Percentiles rank a stretch among this genome's conserved stretches.
These are phyloP conservation scores for Salix udensis DNA, from an alignment of 345 rosid species.

Conservation along the genomic window DNA sequence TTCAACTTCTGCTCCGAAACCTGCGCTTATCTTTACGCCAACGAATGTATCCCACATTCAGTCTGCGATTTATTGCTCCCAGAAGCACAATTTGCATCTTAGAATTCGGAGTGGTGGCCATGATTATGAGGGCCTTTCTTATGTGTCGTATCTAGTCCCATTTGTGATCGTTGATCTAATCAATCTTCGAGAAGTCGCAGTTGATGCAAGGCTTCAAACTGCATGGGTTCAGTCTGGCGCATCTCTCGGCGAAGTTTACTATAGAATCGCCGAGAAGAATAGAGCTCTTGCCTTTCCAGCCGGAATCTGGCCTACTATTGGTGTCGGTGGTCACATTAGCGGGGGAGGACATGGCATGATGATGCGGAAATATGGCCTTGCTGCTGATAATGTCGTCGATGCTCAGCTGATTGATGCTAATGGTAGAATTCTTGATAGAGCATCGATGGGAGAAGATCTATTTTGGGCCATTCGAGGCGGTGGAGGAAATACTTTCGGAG, in stretches of 20 bases:
- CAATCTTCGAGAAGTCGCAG: constrained; percentile 43
- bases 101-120: background rate
- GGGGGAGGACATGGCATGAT: background rate
- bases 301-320: background rate
- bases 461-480: constrained; percentile 66
- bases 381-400: background rate
- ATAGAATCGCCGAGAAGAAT: constrained; percentile 46
- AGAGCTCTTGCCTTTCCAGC: constrained; percentile 31
- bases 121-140: background rate
- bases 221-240: constrained; percentile 81
- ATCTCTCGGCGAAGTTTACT: constrained; percentile 60
- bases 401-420: background rate
- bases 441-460: background rate
- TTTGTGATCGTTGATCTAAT: constrained; percentile 60
- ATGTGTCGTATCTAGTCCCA: constrained; percentile 26
- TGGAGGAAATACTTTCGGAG: constrained; percentile 70
- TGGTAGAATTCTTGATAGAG: background rate
- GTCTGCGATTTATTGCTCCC: too few species aligned
- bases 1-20: too few species aligned
- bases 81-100: background rate
- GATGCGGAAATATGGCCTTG: background rate
- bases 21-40: too few species aligned
- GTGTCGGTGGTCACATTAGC: background rate
- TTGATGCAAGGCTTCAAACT: constrained; percentile 38
- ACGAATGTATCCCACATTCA: too few species aligned